Conservation (phyloP, 495 filamentous ascomycete genomes). For the Neurospora intermedia region DNA sequence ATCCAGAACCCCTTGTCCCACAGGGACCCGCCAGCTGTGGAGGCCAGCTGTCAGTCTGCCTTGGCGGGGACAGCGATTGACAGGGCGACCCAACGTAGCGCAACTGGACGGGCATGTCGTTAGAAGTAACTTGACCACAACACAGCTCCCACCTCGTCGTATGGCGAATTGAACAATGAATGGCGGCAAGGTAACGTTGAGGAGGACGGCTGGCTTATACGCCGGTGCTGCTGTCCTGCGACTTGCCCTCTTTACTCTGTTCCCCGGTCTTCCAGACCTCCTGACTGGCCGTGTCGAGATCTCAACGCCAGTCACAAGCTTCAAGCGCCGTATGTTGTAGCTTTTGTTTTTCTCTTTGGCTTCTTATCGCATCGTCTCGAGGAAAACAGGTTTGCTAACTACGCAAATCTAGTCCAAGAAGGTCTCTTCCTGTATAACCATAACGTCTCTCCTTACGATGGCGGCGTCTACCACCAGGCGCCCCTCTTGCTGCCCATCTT, state of each 20-base stretch:
- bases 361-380: neutral
- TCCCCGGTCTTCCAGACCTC: constrained; percentile 76
- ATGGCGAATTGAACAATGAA: constrained; percentile 34
- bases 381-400: neutral
- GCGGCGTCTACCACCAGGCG: constrained; percentile 95
- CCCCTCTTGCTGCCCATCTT: constrained; percentile 87
- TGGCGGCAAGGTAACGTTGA: constrained; percentile 34
- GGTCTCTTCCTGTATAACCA: constrained; percentile 91
- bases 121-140: neutral
- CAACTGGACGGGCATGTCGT: neutral
- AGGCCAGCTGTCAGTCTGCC: neutral
- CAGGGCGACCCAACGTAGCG: neutral
- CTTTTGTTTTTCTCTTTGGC: neutral
- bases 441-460: constrained; percentile 95
- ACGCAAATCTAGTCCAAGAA: constrained; percentile 65
- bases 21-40: neutral
- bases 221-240: constrained; percentile 66
- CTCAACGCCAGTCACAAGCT: constrained; percentile 93
- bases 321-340: constrained; percentile 71
- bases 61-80: neutral
- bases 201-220: constrained; percentile 65
- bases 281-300: constrained; percentile 89
- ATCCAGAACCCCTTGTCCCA: neutral
- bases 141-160: constrained; percentile 5
- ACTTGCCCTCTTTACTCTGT: constrained; percentile 66